These are phyloP conservation scores for Podosphaera fusca DNA, from an alignment of 2,329 filamentous ascomycete genomes.

Conservation along the genomic window DNA sequence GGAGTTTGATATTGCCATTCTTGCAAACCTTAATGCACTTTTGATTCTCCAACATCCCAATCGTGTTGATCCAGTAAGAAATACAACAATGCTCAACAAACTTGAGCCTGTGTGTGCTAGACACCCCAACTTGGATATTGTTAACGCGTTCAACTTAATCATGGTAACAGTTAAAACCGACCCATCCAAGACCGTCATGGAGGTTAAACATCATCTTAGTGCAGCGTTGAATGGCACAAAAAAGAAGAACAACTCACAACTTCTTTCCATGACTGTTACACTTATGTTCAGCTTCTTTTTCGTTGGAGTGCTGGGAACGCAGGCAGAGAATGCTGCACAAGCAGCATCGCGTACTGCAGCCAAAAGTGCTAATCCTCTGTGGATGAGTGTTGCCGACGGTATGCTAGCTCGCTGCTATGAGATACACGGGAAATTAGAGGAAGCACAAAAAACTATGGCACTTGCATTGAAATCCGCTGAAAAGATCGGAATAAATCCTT, in stretches of 20 bases:
- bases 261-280: conserved; percentile 61
- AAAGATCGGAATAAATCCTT: conserved; percentile 2
- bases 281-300: conserved; percentile 60
- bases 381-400: conserved; percentile 60
- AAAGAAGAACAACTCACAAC: conserved; percentile 49
- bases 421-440: conserved; percentile 38
- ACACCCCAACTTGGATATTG: conserved; percentile 52
- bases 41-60: conserved; percentile 46
- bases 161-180: conserved; percentile 41
- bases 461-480: conserved; percentile 18
- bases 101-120: conserved; percentile 43
- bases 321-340: conserved; percentile 52
- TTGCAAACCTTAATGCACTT: conserved; percentile 44
- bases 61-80: conserved; percentile 32
- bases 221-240: conserved; percentile 47
- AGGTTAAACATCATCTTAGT: conserved; percentile 58
- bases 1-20: conserved; percentile 39
- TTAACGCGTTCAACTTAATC: conserved; percentile 55
- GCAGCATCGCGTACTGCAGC: conserved; percentile 45
- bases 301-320: conserved; percentile 40
- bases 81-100: conserved; percentile 36
- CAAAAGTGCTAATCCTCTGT: conserved; percentile 46
- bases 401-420: conserved; percentile 58
- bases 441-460: conserved; percentile 23
- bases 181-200: conserved; percentile 42